Percentiles rank a stretch among this genome's conserved stretches.
Conservation (phyloP, 2,329 filamentous ascomycete genomes). For the Colletotrichum musae region DNA sequence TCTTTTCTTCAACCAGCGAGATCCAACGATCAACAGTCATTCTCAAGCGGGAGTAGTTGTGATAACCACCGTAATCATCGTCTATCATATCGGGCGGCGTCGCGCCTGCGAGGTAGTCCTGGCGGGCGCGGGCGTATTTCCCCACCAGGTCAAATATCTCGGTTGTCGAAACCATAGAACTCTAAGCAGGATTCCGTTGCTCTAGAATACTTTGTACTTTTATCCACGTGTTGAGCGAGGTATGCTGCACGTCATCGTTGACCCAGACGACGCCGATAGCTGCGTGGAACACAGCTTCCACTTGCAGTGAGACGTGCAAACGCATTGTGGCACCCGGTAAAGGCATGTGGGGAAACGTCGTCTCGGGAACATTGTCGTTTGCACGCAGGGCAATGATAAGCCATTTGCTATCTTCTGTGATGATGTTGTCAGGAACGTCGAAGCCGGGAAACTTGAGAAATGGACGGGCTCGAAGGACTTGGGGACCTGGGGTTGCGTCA, state of each 20-base stretch:
- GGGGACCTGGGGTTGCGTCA: not conserved
- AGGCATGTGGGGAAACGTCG: too few species aligned
- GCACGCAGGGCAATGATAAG: not conserved
- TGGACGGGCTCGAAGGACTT: not conserved
- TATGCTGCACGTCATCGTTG: not conserved
- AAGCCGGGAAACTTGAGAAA: constrained; percentile 17
- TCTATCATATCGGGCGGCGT: too few species aligned
- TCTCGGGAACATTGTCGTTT: not conserved
- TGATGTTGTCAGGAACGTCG: not conserved
- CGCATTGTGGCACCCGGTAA: not conserved
- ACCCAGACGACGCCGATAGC: not conserved
- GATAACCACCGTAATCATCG: not conserved
- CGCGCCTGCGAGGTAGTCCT: not conserved
- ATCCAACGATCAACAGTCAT: constrained; percentile 7
- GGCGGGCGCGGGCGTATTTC: not conserved
- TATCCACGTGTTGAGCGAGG: constrained; percentile 5
- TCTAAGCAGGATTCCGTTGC: not conserved
- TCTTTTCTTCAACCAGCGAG: too few species aligned
- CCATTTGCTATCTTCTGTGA: not conserved
- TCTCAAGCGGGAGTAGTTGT: not conserved
- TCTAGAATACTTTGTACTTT: constrained; percentile 9
- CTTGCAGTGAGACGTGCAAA: not conserved
- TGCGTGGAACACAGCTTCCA: constrained; percentile 1
- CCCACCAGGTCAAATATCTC: not conserved
- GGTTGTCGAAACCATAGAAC: not conserved